Conservation (phyloP, 805 yeast genomes). For the Ogataea allantospora region DNA sequence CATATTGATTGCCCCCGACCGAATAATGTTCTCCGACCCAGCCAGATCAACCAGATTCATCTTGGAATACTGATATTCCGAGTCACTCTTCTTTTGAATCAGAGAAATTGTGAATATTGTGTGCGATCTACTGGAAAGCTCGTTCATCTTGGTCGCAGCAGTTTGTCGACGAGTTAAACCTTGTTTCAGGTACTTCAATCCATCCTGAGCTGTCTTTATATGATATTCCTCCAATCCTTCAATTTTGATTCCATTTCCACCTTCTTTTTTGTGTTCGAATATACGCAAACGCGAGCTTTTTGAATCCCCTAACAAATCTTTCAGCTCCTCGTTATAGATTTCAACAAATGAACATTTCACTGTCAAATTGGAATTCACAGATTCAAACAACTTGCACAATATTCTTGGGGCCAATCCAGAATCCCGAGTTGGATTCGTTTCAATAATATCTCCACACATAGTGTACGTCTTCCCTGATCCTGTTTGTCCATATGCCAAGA, state of each 20-base stretch:
- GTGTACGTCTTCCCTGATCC: constrained; percentile 63
- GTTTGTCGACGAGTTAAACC: constrained; percentile 64
- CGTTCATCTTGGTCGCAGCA: constrained; percentile 73
- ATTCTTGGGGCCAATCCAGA: constrained; percentile 55
- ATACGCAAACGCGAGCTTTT: constrained; percentile 36
- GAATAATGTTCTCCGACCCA: constrained; percentile 85
- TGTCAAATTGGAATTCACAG: constrained; percentile 33
- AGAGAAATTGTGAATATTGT: constrained; percentile 68
- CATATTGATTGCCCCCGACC: constrained; percentile 84
- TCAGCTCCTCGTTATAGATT: constrained; percentile 43
- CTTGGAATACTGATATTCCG: constrained; percentile 33
- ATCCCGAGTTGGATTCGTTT: constrained; percentile 26
- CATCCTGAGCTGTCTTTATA: constrained; percentile 53
- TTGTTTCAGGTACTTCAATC: constrained; percentile 50
- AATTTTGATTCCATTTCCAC: constrained; percentile 41
- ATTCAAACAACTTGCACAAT: constrained; percentile 40
- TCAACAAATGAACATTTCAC: constrained; percentile 55
- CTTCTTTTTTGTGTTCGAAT: constrained; percentile 33
- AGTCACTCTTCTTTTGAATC: constrained; percentile 39
- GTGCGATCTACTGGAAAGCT: constrained; percentile 71
- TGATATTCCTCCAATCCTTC: constrained; percentile 66
- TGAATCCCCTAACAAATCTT: constrained; percentile 44
- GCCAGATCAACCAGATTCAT: constrained; percentile 86
- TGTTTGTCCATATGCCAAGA: constrained; percentile 60
- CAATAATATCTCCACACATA: constrained; percentile 49